Evolutionary conservation across 1,139 yeast genomes (phyloP), one percentile per base, ranked within the genome.

Genomic region (Candida dubliniensis): DNA sequence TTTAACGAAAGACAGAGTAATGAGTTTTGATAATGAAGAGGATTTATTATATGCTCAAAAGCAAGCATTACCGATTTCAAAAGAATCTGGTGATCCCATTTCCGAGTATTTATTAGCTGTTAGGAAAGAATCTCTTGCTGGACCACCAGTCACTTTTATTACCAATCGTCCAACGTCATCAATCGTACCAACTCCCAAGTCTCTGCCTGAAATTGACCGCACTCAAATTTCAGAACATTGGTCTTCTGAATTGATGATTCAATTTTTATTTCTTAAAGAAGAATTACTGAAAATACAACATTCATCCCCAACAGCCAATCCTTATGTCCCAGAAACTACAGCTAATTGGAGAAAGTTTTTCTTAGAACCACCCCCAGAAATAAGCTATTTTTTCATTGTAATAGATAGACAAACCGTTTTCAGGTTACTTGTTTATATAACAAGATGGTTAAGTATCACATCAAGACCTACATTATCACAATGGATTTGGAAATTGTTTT

Each of bases 401-500:
- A 47, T 73, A 7, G 69, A 67, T 36, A 71, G 73, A 39, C 54
- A 65, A 7, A 63, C 68, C 1, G 57, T 62, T 12, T 63, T 73
- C 48, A 68, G 65, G 48, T 59, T 73, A 23, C 48, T 74, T 24
- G 64, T 67, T 0, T 64, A 67, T 44, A 58, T 58, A 40, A 69
- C 76, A 25, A 62, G 64, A 42, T 71, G 77, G 77, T 58, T 74
- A 32, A 69, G 68, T 54, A 51, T 58, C 5, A 56, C 64, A 10
- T 52, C 60, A 34, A 64, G 61, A 25, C 58, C 56, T n/a, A 55
- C 59, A 29, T 48, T 72, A 10, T 63, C 71, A 2, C 58, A 53
- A 44, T 74, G 79, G 79, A 61, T 73, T 2, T 72, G 70, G 62
- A 44, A 48, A 23, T 46, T 69, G 4, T 59, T 74, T 31, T 49